Percentiles rank a stretch among this genome's conserved stretches.
Conservation (phyloP, 352 stramenopile species). For the Globisporangium cylindrosporum region DNA sequence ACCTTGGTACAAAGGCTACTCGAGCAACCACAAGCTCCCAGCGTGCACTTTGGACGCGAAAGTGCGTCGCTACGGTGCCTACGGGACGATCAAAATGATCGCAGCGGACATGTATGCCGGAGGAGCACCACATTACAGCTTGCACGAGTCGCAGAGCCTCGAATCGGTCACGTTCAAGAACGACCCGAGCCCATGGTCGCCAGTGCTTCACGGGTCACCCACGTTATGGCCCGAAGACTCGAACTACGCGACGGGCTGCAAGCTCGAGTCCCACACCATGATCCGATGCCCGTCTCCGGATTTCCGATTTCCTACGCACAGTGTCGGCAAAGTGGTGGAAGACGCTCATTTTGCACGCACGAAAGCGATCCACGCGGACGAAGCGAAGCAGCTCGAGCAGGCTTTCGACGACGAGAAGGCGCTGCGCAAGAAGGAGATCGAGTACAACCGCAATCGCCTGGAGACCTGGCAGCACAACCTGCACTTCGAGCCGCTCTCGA, state of each 20-base stretch:
- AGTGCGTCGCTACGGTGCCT: constrained; percentile 52
- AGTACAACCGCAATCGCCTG: constrained; percentile 36
- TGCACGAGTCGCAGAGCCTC: constrained; percentile 39
- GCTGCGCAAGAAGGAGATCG: constrained; percentile 23
- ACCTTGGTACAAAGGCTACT: constrained; percentile 54
- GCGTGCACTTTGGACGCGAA: constrained; percentile 44
- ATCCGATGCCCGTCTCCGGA: constrained; percentile 45
- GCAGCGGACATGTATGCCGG: constrained; percentile 25
- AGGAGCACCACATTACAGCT: constrained; percentile 22
- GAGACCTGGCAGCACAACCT: constrained; percentile 37
- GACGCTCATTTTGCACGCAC: constrained; percentile 29
- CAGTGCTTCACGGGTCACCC: constrained; percentile 39
- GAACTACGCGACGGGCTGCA: constrained; percentile 35
- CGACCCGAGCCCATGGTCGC: constrained; percentile 29
- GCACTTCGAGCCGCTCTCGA: constrained; percentile 44
- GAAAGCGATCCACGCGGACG: constrained; percentile 26
- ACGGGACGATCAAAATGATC: constrained; percentile 38
- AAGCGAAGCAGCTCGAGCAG: constrained; percentile 25
- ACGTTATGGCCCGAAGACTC: constrained; percentile 50
- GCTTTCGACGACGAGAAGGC: constrained; percentile 35
- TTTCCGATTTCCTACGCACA: constrained; percentile 28
- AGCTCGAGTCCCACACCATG: constrained; percentile 30
- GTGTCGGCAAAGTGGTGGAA: constrained; percentile 19
- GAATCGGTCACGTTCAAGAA: constrained; percentile 29
- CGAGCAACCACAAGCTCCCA: constrained; percentile 27